Evolutionary conservation across 768 basidiomycete genomes (phyloP).

Genomic region (Rhizopogon vesiculosus): DNA sequence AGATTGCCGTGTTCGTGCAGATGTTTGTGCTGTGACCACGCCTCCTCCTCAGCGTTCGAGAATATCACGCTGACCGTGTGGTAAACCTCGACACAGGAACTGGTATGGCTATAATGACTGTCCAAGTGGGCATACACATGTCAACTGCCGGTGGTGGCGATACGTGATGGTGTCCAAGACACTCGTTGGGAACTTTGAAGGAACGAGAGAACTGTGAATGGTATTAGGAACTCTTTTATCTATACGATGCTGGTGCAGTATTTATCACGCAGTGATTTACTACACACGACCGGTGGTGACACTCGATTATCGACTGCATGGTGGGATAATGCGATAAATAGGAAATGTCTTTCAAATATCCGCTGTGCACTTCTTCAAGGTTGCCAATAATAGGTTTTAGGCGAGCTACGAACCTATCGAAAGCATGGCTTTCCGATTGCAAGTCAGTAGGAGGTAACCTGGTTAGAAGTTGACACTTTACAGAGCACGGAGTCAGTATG

Average conservation of each 20-base stretch:
- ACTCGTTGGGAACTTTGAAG: too few relatives aligned
- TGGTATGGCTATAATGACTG: background rate
- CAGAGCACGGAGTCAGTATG: background rate
- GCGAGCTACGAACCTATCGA: slow-evolving; percentile 36
- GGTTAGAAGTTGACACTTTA: too few relatives aligned
- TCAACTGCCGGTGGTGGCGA: background rate
- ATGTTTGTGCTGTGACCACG: background rate
- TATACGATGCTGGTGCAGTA: too few relatives aligned
- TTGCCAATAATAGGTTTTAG: slow-evolving; percentile 46
- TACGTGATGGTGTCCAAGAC: too few relatives aligned
- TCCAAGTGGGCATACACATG: background rate
- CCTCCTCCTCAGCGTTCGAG: background rate
- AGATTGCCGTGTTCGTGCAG: background rate
- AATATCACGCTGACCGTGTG: background rate
- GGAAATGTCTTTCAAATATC: slow-evolving; percentile 14
- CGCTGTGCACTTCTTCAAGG: slow-evolving; percentile 35
- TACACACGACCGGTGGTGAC: too few relatives aligned
- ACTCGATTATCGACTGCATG: too few relatives aligned
- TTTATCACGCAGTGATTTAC: too few relatives aligned
- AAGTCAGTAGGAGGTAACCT: too few relatives aligned
- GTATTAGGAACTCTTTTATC: too few relatives aligned
- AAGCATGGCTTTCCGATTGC: too few relatives aligned
- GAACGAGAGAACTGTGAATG: too few relatives aligned
- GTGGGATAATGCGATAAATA: too few relatives aligned
- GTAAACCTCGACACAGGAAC: background rate